Conservation (phyloP, 441 rosid genomes). For the Pelargonium fulgidum region DNA sequence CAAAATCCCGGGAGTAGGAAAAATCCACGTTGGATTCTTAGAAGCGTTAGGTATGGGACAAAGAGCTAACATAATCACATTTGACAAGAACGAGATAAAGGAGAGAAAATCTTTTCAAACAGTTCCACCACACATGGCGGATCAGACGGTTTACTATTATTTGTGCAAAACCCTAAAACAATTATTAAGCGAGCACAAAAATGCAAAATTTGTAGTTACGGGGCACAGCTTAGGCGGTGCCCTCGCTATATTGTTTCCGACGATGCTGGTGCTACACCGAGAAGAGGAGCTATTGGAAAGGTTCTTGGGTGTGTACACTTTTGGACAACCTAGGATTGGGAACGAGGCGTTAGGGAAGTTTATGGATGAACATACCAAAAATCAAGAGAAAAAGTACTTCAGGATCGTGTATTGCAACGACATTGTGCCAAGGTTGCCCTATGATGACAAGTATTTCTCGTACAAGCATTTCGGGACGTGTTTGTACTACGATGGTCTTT, state of each 20-base stretch:
- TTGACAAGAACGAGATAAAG: conserved; percentile 8
- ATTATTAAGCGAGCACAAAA: conserved; percentile 24
- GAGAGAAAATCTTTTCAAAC: neutral
- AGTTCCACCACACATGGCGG: conserved; percentile 33
- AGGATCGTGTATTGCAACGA: conserved; percentile 61
- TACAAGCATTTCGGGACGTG: conserved; percentile 71
- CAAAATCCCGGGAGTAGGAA: conserved; percentile 48
- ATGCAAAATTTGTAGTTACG: conserved; percentile 37
- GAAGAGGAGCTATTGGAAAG: conserved; percentile 43
- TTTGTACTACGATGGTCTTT: conserved; percentile 39
- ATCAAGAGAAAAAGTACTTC: conserved; percentile 26
- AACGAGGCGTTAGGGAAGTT: conserved; percentile 39
- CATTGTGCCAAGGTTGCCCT: conserved; percentile 64
- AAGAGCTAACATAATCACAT: conserved; percentile 38
- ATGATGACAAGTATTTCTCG: conserved; percentile 44
- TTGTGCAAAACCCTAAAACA: conserved; percentile 32
- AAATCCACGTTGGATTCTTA: conserved; percentile 67
- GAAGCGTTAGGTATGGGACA: conserved; percentile 56
- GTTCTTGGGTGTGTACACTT: conserved; percentile 50
- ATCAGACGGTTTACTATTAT: conserved; percentile 44
- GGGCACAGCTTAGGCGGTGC: conserved; percentile 76
- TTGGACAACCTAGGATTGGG: conserved; percentile 76
- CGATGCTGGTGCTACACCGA: conserved; percentile 39
- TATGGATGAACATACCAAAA: conserved; percentile 35
- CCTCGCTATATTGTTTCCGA: conserved; percentile 48